Conservation (phyloP, 2,329 filamentous ascomycete genomes). For the Xylariaceae sp. region DNA sequence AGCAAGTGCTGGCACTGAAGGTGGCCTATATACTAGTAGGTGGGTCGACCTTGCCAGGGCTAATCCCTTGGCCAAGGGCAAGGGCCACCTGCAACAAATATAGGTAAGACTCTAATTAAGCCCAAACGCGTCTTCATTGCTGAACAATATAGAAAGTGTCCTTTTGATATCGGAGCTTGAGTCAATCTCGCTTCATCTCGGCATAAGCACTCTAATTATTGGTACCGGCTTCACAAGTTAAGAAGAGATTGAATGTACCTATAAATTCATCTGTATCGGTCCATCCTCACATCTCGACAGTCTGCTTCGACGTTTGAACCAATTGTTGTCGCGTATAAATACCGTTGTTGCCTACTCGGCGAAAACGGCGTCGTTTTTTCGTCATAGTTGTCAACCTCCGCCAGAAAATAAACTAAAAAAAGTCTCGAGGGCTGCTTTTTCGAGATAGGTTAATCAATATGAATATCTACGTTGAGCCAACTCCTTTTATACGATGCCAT, state of each 20-base stretch:
- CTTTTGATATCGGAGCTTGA: conserved; percentile 17
- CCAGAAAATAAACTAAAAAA: neutral
- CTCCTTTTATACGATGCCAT: conserved; percentile 1
- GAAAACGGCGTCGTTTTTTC: neutral
- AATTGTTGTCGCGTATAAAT: too few species aligned
- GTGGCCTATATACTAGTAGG: too few species aligned
- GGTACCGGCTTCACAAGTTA: conserved; percentile 8
- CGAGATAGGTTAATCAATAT: neutral
- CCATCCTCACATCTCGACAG: conserved; percentile 6
- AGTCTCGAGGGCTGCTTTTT: conserved; percentile 12
- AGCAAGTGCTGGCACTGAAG: too few species aligned
- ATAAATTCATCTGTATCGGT: conserved; percentile 4
- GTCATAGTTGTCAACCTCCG: conserved; percentile 1
- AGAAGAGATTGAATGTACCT: conserved; percentile 1
- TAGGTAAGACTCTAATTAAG: too few species aligned
- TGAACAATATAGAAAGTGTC: neutral
- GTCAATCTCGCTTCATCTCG: conserved; percentile 14
- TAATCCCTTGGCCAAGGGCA: too few species aligned
- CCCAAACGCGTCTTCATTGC: too few species aligned
- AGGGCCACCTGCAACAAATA: too few species aligned
- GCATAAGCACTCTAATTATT: conserved; percentile 11
- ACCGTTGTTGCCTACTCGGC: neutral
- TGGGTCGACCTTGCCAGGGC: too few species aligned
- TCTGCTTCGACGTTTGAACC: too few species aligned
- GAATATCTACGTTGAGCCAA: neutral